phyloP scores from a whole-genome alignment of 139 green algal genomes.

The Dunaliella primolecta region DNA sequence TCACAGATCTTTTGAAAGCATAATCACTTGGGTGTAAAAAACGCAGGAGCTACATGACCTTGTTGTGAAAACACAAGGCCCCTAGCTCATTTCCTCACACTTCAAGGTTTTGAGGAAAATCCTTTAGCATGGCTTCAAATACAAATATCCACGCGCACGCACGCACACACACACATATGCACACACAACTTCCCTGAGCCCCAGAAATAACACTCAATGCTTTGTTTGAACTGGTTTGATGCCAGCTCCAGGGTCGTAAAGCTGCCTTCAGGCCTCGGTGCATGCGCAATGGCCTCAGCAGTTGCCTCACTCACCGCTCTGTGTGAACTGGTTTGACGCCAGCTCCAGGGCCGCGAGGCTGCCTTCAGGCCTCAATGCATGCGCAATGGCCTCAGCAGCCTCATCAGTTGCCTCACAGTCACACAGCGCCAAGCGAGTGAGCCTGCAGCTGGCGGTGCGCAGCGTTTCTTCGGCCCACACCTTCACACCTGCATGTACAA shows the following conservation, averaged over 20 bases:
- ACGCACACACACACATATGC: too few relatives aligned
- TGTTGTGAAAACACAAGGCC: too few relatives aligned
- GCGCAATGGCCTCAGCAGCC: neutral
- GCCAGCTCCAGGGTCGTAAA: neutral
- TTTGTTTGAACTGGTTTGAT: neutral
- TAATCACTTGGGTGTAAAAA: too few relatives aligned
- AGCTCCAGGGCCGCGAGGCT: neutral
- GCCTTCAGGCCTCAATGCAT: neutral
- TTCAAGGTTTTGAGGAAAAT: too few relatives aligned
- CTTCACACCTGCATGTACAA: neutral
- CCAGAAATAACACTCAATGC: too few relatives aligned
- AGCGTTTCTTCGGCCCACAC: neutral
- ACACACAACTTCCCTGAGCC: too few relatives aligned
- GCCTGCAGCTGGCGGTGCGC: neutral
- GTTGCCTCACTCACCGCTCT: neutral
- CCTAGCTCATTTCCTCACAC: too few relatives aligned
- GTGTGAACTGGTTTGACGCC: neutral
- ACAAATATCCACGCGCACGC: too few relatives aligned
- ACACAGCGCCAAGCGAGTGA: neutral
- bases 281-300: neutral
- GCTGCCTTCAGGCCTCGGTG: neutral
- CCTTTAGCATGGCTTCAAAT: too few relatives aligned
- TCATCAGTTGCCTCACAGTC: neutral
- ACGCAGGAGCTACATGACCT: too few relatives aligned
- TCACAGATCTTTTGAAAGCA: too few relatives aligned